Base-by-base conservation (phyloP, 2,329 filamentous ascomycete species). In the Aspergillus sp. region DNA sequence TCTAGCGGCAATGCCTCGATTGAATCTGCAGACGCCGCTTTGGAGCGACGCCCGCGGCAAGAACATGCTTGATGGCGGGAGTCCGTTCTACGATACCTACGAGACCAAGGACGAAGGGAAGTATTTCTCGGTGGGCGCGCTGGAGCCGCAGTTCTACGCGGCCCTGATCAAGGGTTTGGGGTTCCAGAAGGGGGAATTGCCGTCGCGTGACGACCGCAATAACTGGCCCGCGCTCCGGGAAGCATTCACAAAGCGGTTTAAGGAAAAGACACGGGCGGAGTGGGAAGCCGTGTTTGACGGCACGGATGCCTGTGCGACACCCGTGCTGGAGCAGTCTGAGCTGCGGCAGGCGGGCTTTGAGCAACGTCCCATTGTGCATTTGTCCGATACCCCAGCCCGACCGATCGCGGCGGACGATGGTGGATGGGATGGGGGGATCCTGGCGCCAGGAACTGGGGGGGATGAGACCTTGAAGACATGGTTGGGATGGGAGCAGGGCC, bases 301-400 rank as follows among this genome's bases (percentile, higher is more conserved):
- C 11, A 95, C 90, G 0, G 93, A 98, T 76, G 93, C 93, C 1
- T 98, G 93, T 73, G 91, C 89, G 62, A 91, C 90, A n/a, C 93
- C 93, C 0, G 90, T 98, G 1, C 78, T 96, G 42, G 87, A 86
- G 34, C 90, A 91, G 63, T 68, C 65, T 0, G 92, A 96, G 75
- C 78, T 96, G 43, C 84, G 91, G 67, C 62, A 71, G n/a, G 76
- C 71, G 18, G 81, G 81, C 0, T 86, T 74, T 60, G 76, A 80
- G 32, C 78, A 79, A 55, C 67, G 78, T 17, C 71, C 75, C 5
- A 70, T 76, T 8, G 78, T 82, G 24, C 76, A 68, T 36, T 74
- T 97, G 67, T 82, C 80, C 38, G 81, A 79, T 22, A 92, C 90
- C 11, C 92, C 93, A 0, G 86, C 83, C 0, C 80, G 91, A 13